Evolutionary conservation across 139 green algal genomes (phyloP).

Genomic region (Limnomonas spitsbergensis): DNA sequence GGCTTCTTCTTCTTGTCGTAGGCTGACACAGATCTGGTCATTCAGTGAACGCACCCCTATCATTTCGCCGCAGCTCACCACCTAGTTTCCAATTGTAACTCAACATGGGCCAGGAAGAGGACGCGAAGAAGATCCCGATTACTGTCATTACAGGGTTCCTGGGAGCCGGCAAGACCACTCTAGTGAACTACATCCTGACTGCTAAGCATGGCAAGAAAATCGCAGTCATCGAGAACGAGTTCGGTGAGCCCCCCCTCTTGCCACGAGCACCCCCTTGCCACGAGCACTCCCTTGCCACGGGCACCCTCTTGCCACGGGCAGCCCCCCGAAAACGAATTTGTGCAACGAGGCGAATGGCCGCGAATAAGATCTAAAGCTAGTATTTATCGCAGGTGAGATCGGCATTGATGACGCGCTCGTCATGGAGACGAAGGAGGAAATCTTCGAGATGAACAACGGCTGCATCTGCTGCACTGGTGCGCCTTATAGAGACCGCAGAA

Average conservation of each 20-base stretch:
- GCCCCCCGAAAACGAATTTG: too few relatives aligned
- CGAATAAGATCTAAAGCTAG: too few relatives aligned
- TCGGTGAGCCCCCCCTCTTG: conserved; percentile 54
- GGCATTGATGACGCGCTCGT: conserved; percentile 82
- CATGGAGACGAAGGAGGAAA: conserved; percentile 71
- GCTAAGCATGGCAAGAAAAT: conserved; percentile 71
- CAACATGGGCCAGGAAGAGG: conserved; percentile 13
- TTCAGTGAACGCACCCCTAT: too few relatives aligned
- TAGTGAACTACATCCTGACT: conserved; percentile 85
- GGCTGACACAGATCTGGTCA: too few relatives aligned
- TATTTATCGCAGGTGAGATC: conserved; percentile 46
- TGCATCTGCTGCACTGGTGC: conserved; percentile 68
- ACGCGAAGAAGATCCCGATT: conserved; percentile 36
- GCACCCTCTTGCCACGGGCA: too few relatives aligned
- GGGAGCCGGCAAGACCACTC: conserved; percentile 56
- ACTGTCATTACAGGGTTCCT: conserved; percentile 48
- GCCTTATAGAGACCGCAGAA: background rate
- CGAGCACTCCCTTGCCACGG: too few relatives aligned
- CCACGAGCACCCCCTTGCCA: too few relatives aligned
- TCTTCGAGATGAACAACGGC: conserved; percentile 74
- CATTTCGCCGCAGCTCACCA: too few relatives aligned
- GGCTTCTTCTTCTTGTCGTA: too few relatives aligned
- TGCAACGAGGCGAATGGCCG: too few relatives aligned
- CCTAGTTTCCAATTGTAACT: too few relatives aligned
- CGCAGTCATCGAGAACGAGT: conserved; percentile 84